Percentiles rank a stretch among this genome's conserved stretches.
Evolutionary conservation across 768 basidiomycete genomes (phyloP).

Genomic region (Calocybe indica): DNA sequence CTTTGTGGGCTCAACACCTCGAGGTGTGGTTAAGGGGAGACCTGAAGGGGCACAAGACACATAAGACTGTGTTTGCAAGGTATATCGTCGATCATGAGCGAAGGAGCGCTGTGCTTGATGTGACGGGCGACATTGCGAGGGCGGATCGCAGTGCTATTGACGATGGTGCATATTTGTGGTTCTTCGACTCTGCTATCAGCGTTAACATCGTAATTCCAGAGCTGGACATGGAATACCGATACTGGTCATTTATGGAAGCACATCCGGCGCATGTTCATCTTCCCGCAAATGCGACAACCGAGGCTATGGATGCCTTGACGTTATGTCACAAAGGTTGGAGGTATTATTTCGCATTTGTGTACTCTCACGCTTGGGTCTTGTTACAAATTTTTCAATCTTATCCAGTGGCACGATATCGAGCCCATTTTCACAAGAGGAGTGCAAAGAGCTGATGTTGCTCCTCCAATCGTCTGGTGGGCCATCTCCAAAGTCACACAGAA

Average conservation of each 20-base stretch:
- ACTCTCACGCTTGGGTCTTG: not conserved
- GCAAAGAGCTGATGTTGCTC: slow-evolving; percentile 63
- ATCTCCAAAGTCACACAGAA: not conserved
- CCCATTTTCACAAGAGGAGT: slow-evolving; percentile 74
- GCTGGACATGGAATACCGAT: slow-evolving; percentile 70
- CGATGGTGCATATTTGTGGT: slow-evolving; percentile 32
- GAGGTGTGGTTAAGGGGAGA: slow-evolving; percentile 59
- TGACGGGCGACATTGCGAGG: slow-evolving; percentile 15
- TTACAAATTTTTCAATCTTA: slow-evolving; percentile 60
- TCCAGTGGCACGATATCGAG: slow-evolving; percentile 48
- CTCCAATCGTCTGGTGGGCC: slow-evolving; percentile 38
- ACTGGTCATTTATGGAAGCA: slow-evolving; percentile 75
- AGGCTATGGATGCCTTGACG: slow-evolving; percentile 70
- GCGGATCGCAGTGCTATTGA: slow-evolving; percentile 23
- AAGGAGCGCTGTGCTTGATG: slow-evolving; percentile 42
- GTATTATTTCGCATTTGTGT: not conserved
- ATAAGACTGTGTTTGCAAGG: too few species aligned
- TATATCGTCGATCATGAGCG: slow-evolving; percentile 14
- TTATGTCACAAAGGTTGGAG: slow-evolving; percentile 72
- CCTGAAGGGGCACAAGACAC: too few species aligned
- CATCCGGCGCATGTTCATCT: slow-evolving; percentile 70
- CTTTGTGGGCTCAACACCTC: slow-evolving; percentile 23
- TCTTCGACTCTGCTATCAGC: not conserved
- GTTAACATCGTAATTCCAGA: slow-evolving; percentile 29
- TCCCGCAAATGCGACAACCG: slow-evolving; percentile 47